Base-by-base conservation (phyloP, 192 early-diverging fungal species). In the Backusella sp. region DNA sequence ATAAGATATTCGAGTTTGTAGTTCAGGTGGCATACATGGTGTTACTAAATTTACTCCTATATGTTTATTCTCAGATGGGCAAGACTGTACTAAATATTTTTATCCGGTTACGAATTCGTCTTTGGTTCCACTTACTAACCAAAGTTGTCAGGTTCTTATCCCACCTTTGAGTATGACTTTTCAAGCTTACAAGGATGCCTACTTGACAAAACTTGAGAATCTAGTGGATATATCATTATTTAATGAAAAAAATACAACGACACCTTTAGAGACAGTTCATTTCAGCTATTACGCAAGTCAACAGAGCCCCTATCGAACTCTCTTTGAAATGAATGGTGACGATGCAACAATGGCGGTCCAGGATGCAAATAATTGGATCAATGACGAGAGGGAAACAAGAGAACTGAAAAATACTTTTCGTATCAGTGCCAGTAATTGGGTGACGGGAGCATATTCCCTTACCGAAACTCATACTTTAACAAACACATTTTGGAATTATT, bases 401-500 rank as follows among this genome's bases (percentile, higher is more conserved):
- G 15, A n/a, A 17, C 19, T 52, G 49, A 52, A 19, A 52, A 52
- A 52, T n/a, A 52, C 49, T 4, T 36, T 30, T 36, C 12, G 30
- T 67, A 21, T 26, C 17, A 30, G 19, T 67, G 44, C 23, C 15
- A 39, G 4, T 17, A 53, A 32, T 3, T 7, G n/a, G 30, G 26
- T 14, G 49, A 68, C 42, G 53, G 46, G 23, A 46, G 14, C 7
- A 15, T 75, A 4, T 44, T 67, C 66, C 34, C 44, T 35, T 8
- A 49, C 46, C n/a, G 28, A 68, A 41, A 42, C 66, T 49, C 73
- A 30, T 6, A 30, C 46, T n/a, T 44, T 75, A 7, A 65, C 37
- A 52, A 6, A 65, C 6, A 34, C 15, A 53, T 44, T 66, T 28
- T 75, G 73, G 73, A 75, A 75, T 68, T 19, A 34, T 14, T 35